phyloP scores from a whole-genome alignment of 495 filamentous ascomycete genomes.

The Talaromyces liani region DNA sequence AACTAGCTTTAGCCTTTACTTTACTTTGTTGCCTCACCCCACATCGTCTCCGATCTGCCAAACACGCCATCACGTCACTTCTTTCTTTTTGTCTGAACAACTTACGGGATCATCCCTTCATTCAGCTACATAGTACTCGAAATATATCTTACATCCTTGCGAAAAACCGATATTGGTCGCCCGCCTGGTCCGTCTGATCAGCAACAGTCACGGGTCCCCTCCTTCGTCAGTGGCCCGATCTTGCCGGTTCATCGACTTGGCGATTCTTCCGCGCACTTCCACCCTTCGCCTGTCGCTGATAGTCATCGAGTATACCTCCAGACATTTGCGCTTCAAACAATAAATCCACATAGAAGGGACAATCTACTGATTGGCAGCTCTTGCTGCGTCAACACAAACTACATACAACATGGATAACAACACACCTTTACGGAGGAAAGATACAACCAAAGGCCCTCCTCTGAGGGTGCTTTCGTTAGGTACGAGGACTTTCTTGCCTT shows the following conservation, averaged over 20 bases:
- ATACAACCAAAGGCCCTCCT: slow-evolving; percentile 91
- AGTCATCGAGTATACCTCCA: not conserved
- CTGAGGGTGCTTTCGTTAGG: slow-evolving; percentile 85
- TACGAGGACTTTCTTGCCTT: slow-evolving; percentile 29
- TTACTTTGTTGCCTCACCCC: not conserved
- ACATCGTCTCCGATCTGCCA: not conserved
- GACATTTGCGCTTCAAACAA: not conserved
- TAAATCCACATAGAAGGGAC: not conserved
- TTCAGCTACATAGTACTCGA: not conserved
- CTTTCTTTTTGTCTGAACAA: not conserved
- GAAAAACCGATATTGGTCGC: not conserved
- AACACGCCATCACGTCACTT: not conserved
- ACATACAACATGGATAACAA: slow-evolving; percentile 20
- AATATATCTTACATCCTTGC: not conserved
- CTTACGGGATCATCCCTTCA: not conserved
- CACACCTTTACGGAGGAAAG: slow-evolving; percentile 58
- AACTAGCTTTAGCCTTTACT: not conserved
- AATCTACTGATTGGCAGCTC: slow-evolving; percentile 16
- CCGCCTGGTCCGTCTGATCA: not conserved
- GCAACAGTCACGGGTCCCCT: not conserved
- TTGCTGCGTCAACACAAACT: slow-evolving; percentile 13
- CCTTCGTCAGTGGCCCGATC: not conserved
- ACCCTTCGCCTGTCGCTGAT: not conserved
- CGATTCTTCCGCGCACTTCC: slow-evolving; percentile 3
- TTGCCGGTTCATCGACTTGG: not conserved